Base-by-base conservation (phyloP, 2,329 filamentous ascomycete species). In the Sarocladium kiliense region DNA sequence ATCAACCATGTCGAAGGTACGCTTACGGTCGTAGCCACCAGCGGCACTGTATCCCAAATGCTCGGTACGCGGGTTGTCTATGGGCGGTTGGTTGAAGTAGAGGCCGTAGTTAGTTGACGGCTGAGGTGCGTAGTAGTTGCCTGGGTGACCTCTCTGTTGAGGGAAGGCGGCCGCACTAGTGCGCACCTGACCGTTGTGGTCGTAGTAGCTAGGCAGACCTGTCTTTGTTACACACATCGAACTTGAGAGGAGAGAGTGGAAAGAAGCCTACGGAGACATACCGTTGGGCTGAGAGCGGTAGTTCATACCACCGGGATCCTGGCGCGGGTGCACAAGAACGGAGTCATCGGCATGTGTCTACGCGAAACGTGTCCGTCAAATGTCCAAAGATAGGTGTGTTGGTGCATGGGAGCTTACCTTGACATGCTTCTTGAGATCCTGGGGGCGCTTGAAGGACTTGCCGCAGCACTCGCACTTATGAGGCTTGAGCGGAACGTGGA, bases 381-480 rank as follows among this genome's bases (percentile, higher is more conserved):
- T n/a, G n/a, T n/a, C n/a, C n/a, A n/a, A n/a, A n/a, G n/a, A n/a
- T n/a, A n/a, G n/a, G n/a, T n/a, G n/a, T n/a, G n/a, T n/a, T n/a
- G n/a, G n/a, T n/a, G n/a, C n/a, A n/a, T n/a, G n/a, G n/a, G n/a
- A n/a, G n/a, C n/a, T n/a, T n/a, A n/a, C n/a, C n/a, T n/a, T n/a
- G n/a, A n/a, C n/a, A n/a, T n/a, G n/a, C n/a, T n/a, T n/a, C n/a
- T n/a, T n/a, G n/a, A n/a, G n/a, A n/a, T n/a, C n/a, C n/a, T n/a
- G n/a, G 2, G 94, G 94, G 30, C 94, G 89, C 84, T 99, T 99
- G 82, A 99, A 99, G 1, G 92, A 92, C 79, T 99, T 99, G 69
- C 91, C 91, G 69, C 94, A 99, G 74, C 97, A 96, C 69, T 97
- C 92, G 73, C 94, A 99, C 75, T 97, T 97, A 78, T 99, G 94